phyloP scores from a whole-genome alignment of 495 filamentous ascomycete species.

The Ramalina intermedia region DNA sequence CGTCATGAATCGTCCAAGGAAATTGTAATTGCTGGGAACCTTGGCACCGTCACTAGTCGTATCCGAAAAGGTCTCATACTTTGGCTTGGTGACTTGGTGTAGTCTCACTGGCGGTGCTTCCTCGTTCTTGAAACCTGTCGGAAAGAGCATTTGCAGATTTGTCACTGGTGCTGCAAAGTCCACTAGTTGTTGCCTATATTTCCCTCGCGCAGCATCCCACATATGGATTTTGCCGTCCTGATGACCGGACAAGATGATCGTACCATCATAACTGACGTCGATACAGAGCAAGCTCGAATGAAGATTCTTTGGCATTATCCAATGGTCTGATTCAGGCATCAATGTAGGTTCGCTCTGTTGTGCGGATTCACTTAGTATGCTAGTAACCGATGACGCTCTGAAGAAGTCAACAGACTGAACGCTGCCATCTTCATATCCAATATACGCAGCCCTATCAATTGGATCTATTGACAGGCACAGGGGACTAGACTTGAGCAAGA shows the following conservation, averaged over 20 bases:
- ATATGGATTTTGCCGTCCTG: conserved; percentile 57
- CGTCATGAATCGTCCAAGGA: conserved; percentile 47
- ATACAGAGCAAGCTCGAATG: conserved; percentile 48
- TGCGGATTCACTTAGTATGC: conserved; percentile 40
- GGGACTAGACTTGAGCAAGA: conserved; percentile 58
- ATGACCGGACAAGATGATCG: conserved; percentile 66
- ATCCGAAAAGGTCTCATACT: conserved; percentile 33
- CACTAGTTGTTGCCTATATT: conserved; percentile 43
- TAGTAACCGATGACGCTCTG: conserved; percentile 33
- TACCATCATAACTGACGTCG: conserved; percentile 67
- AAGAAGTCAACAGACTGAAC: conserved; percentile 73
- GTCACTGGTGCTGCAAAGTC: conserved; percentile 66
- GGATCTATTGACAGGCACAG: conserved; percentile 67
- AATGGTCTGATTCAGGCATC: conserved; percentile 38
- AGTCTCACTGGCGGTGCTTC: conserved; percentile 30
- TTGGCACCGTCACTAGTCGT: conserved; percentile 30
- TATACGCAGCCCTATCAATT: conserved; percentile 66
- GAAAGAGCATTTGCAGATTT: conserved; percentile 56
- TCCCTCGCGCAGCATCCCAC: conserved; percentile 62
- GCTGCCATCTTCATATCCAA: conserved; percentile 69
- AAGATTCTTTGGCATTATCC: conserved; percentile 44
- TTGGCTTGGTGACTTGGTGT: conserved; percentile 56
- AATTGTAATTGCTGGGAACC: conserved; percentile 51
- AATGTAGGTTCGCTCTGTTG: conserved; percentile 44
- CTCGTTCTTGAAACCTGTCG: conserved; percentile 37